These are phyloP conservation scores for Scedosporium apiospermum DNA, from an alignment of 2,329 filamentous ascomycete genomes.

Conservation along the genomic window DNA sequence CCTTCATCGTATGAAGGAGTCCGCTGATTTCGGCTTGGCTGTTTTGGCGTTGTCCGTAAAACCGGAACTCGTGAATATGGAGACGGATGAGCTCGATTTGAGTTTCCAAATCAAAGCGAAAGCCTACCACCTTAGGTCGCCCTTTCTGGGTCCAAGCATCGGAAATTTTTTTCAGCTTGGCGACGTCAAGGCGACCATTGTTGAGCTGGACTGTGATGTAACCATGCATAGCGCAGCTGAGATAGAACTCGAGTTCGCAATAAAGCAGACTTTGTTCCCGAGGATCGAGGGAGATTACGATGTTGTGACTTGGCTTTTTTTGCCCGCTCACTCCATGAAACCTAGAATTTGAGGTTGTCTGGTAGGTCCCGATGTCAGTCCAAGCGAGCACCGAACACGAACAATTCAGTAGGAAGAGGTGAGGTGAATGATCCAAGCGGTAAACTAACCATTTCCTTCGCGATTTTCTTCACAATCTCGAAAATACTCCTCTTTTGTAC, in stretches of 20 bases:
- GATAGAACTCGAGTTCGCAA: conserved; percentile 47
- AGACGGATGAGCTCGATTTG: conserved; percentile 45
- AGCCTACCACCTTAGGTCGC: conserved; percentile 44
- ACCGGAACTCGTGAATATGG: conserved; percentile 43
- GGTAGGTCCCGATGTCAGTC: conserved; percentile 1
- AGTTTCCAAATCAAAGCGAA: conserved; percentile 51
- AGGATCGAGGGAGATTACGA: conserved; percentile 41
- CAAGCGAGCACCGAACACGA: conserved; percentile 2
- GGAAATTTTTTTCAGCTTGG: conserved; percentile 40
- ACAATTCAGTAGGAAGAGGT: background rate
- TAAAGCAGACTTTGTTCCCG: conserved; percentile 50
- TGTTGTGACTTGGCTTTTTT: conserved; percentile 16
- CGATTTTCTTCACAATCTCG: conserved; percentile 40
- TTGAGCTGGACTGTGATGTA: conserved; percentile 45
- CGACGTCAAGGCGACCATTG: conserved; percentile 41
- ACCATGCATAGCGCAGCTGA: conserved; percentile 39
- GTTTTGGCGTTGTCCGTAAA: conserved; percentile 38
- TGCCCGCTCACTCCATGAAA: conserved; percentile 20
- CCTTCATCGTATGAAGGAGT: conserved; percentile 41
- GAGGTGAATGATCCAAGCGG: background rate
- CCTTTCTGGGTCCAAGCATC: conserved; percentile 43
- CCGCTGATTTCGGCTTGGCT: conserved; percentile 33
- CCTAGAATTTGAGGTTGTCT: conserved; percentile 18
- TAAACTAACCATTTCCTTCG: conserved; percentile 40
- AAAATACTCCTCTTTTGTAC: conserved; percentile 33